phyloP scores from a whole-genome alignment of 805 yeast species.

The Starmerella tilneyi region DNA sequence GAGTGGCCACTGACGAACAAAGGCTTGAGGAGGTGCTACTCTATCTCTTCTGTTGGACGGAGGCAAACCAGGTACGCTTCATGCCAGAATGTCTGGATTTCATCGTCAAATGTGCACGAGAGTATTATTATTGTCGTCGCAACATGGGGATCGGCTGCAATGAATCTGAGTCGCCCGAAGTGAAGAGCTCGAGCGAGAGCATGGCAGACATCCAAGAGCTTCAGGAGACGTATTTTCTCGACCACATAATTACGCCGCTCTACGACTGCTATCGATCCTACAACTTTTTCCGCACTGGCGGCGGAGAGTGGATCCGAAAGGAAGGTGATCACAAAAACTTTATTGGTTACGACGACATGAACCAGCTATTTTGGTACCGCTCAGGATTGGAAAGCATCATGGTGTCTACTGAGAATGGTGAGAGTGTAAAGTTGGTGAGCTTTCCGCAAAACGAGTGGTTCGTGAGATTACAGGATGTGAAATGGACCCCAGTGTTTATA shows the following conservation, averaged over 20 bases:
- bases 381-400: constrained; percentile 54
- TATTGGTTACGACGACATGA: constrained; percentile 84
- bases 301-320: constrained; percentile 38
- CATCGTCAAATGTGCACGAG: constrained; percentile 70
- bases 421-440: neutral
- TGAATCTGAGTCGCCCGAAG: too few species aligned
- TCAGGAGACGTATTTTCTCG: constrained; percentile 33
- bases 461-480: constrained; percentile 41
- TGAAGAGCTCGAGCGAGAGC: neutral
- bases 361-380: constrained; percentile 77
- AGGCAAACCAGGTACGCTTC: constrained; percentile 73
- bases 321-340: constrained; percentile 57
- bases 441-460: constrained; percentile 49
- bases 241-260: constrained; percentile 64
- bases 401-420: constrained; percentile 34
- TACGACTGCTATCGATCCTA: constrained; percentile 52
- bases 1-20: constrained; percentile 41
- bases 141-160: too few species aligned
- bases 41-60: constrained; percentile 78
- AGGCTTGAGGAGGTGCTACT: constrained; percentile 55
- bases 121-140: constrained; percentile 35
- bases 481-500: constrained; percentile 58
- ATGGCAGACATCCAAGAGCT: neutral
- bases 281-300: constrained; percentile 36
- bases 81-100: constrained; percentile 87